A percentile compares a stretch with the other conserved stretches of the same genome.
phyloP scores from a whole-genome alignment of 768 basidiomycete genomes.

The Terana coerulea region DNA sequence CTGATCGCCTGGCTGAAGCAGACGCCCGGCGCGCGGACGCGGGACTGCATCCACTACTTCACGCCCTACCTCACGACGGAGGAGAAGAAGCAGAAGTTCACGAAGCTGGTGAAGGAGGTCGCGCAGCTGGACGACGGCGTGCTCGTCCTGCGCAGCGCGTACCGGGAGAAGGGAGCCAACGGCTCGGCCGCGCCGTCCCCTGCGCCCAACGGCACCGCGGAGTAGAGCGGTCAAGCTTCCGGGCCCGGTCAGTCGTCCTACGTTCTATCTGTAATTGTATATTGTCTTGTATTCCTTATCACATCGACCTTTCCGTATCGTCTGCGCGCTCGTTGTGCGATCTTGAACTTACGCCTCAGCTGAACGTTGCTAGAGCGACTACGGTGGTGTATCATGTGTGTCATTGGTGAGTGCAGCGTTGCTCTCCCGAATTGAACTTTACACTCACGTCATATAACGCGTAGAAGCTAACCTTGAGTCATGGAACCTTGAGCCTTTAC shows the following conservation, averaged over 20 bases:
- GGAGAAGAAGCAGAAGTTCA: slow-evolving; percentile 69
- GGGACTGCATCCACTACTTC: slow-evolving; percentile 79
- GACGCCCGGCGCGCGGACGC: slow-evolving; percentile 65
- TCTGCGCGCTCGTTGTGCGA: no score
- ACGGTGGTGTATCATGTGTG: no score
- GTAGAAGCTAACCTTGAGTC: no score
- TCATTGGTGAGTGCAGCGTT: no score
- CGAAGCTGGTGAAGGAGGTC: slow-evolving; percentile 76
- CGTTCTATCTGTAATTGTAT: background rate
- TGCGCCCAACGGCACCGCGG: background rate
- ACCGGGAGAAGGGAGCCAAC: no score
- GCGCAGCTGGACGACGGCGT: slow-evolving; percentile 67
- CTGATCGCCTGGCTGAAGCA: slow-evolving; percentile 74
- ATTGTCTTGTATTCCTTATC: background rate
- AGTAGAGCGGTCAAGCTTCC: background rate
- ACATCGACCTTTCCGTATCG: background rate
- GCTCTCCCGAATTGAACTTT: no score
- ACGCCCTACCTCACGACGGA: slow-evolving; percentile 68
- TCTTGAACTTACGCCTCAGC: no score
- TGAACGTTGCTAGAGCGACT: no score
- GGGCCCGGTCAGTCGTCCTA: no score
- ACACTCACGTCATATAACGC: no score
- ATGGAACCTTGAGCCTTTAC: no score
- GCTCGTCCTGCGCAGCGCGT: slow-evolving; percentile 45
- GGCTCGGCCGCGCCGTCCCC: slow-evolving; percentile 5